phyloP scores from a whole-genome alignment of 108 stramenopile genomes.

The Nitzschia inconspicua region DNA sequence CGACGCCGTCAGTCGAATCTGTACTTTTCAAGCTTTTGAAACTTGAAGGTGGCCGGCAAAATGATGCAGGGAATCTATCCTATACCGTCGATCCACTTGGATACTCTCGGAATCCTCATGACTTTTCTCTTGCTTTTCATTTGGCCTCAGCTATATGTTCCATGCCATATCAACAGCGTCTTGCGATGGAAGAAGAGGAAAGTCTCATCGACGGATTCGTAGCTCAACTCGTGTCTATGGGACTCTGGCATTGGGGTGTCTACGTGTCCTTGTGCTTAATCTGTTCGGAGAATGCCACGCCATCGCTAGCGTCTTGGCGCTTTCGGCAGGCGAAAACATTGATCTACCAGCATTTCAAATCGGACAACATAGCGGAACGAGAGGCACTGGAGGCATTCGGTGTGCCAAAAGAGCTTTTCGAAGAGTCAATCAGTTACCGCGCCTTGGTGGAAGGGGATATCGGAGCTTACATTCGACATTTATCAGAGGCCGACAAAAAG shows the following conservation, averaged over 20 bases:
- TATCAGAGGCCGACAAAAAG: conserved; percentile 26
- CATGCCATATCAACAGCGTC: conserved; percentile 23
- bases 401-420: conserved; percentile 63
- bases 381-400: conserved; percentile 56
- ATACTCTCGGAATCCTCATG: conserved; percentile 6
- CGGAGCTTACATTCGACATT: conserved; percentile 39
- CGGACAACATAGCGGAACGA: conserved; percentile 17
- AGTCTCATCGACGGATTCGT: conserved; percentile 51
- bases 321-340: conserved; percentile 44
- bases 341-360: conserved; percentile 39
- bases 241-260: conserved; percentile 82
- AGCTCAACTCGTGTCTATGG: conserved; percentile 53
- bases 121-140: conserved; percentile 40
- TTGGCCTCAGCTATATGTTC: conserved; percentile 53
- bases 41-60: neutral
- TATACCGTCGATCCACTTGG: conserved; percentile 24
- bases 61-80: conserved; percentile 4
- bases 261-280: conserved; percentile 59
- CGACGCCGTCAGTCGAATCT: conserved; percentile 41
- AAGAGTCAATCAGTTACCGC: conserved; percentile 51
- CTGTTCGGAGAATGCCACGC: neutral
- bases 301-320: conserved; percentile 7
- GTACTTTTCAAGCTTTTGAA: conserved; percentile 53
- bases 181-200: conserved; percentile 41
- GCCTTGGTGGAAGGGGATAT: conserved; percentile 37